A percentile compares a stretch with the other conserved stretches of the same genome.
Evolutionary conservation across 2,329 filamentous ascomycete species (phyloP).

Genomic region (Calonectria pseudoreteaudii): DNA sequence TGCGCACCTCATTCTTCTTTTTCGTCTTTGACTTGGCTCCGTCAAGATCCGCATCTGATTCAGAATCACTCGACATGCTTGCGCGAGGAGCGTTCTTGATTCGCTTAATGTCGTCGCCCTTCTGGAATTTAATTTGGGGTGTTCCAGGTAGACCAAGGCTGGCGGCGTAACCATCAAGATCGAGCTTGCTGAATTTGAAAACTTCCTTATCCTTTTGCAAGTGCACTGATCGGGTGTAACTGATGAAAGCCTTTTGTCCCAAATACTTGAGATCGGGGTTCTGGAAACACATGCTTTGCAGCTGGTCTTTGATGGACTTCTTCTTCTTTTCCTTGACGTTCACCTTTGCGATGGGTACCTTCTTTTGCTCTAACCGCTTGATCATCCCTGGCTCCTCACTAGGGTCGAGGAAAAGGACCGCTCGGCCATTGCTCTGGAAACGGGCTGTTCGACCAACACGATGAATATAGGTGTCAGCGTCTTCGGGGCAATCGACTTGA

Average conservation of each 20-base stretch:
- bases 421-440: constrained; percentile 87
- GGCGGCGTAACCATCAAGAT: constrained; percentile 86
- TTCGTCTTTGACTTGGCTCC: constrained; percentile 63
- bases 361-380: constrained; percentile 85
- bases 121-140: constrained; percentile 92
- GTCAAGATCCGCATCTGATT: constrained; percentile 65
- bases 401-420: constrained; percentile 91
- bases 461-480: constrained; percentile 98
- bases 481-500: constrained; percentile 97
- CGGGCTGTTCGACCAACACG: constrained; percentile 94
- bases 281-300: constrained; percentile 97
- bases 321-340: constrained; percentile 92
- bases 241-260: constrained; percentile 95
- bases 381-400: constrained; percentile 95
- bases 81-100: constrained; percentile 87
- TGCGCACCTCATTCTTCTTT: constrained; percentile 81
- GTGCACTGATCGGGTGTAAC: constrained; percentile 86
- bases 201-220: constrained; percentile 92
- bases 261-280: constrained; percentile 94
- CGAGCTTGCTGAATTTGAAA: constrained; percentile 85
- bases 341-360: constrained; percentile 87
- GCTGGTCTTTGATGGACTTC: constrained; percentile 82
- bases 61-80: constrained; percentile 72
- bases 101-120: constrained; percentile 87
- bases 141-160: constrained; percentile 91